These are phyloP conservation scores for Selaginella moellendorffii DNA, from an alignment of 75 land plant species.

Conservation along the genomic window DNA sequence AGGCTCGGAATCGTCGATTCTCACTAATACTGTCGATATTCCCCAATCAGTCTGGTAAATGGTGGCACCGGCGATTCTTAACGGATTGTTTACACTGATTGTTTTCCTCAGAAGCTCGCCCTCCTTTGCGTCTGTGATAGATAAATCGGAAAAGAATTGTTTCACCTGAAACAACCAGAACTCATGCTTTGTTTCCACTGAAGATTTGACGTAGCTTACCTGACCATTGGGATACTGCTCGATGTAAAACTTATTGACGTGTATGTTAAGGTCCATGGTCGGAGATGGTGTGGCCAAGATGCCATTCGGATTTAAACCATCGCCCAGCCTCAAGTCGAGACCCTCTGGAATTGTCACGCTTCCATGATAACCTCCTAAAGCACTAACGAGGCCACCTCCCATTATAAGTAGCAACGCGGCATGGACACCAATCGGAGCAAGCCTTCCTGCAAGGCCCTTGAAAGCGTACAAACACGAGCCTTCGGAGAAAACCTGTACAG, in stretches of 20 bases:
- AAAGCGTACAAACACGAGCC: constrained; percentile 82
- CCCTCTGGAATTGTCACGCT: constrained; percentile 94
- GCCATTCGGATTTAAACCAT: constrained; percentile 66
- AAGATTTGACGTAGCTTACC: constrained; percentile 25
- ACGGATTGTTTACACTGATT: constrained; percentile 87
- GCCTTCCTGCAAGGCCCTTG: constrained; percentile 79
- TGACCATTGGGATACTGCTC: constrained; percentile 84
- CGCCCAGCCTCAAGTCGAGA: constrained; percentile 70
- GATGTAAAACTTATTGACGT: constrained; percentile 76
- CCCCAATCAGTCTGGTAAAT: constrained; percentile 98
- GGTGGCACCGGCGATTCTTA: constrained; percentile 80
- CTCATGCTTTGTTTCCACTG: not conserved
- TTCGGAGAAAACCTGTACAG: constrained; percentile 54
- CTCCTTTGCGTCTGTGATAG: constrained; percentile 38
- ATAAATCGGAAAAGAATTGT: constrained; percentile 76
- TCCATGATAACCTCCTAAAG: constrained; percentile 70
- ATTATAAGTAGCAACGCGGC: constrained; percentile 79
- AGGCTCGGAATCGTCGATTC: constrained; percentile 69
- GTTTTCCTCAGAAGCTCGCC: constrained; percentile 57
- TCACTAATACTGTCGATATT: constrained; percentile 75
- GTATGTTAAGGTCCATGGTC: constrained; percentile 51
- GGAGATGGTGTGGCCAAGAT: constrained; percentile 46
- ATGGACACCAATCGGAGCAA: constrained; percentile 97
- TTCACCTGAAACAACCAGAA: constrained; percentile 33
- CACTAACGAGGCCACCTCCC: constrained; percentile 86